phyloP scores from a whole-genome alignment of 345 rosid species.

The Eucalyptus erythrocorys region DNA sequence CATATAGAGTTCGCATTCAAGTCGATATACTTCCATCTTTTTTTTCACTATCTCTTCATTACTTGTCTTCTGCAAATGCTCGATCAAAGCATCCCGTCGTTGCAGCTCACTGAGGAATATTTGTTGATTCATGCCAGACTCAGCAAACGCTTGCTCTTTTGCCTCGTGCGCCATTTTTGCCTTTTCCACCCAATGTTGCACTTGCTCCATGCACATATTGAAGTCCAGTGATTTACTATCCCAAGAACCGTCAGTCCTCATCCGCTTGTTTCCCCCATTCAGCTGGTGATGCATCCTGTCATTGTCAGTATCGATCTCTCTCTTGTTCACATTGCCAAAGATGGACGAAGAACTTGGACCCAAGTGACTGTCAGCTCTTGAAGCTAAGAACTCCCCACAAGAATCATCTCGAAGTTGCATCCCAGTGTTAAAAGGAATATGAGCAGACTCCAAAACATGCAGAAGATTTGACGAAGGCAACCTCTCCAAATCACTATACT shows the following conservation, averaged over 20 bases:
- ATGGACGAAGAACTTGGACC: conserved; percentile 35
- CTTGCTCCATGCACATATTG: conserved; percentile 34
- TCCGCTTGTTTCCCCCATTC: conserved; percentile 49
- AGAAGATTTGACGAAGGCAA: conserved; percentile 44
- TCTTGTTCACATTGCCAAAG: conserved; percentile 46
- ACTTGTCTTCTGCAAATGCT: conserved; percentile 49
- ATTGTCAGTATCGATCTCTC: conserved; percentile 43
- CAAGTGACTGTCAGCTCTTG: conserved; percentile 41
- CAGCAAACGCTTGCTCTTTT: conserved; percentile 36
- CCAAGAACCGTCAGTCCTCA: conserved; percentile 51
- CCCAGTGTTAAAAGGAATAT: conserved; percentile 38
- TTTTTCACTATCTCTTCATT: conserved; percentile 48
- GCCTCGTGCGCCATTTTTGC: conserved; percentile 30
- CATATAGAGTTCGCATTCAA: conserved; percentile 62
- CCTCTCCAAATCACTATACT: conserved; percentile 29
- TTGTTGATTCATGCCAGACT: conserved; percentile 39
- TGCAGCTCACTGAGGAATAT: conserved; percentile 37
- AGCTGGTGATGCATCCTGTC: conserved; percentile 33
- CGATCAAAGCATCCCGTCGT: conserved; percentile 26
- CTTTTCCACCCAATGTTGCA: conserved; percentile 30
- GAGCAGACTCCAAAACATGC: conserved; percentile 46
- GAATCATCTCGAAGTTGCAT: conserved; percentile 35
- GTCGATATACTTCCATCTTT: conserved; percentile 38
- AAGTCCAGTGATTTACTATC: conserved; percentile 33
- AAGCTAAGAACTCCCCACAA: conserved; percentile 41